Conservation (phyloP, 2,329 filamentous ascomycete species). For the Penicillium verrucosum region DNA sequence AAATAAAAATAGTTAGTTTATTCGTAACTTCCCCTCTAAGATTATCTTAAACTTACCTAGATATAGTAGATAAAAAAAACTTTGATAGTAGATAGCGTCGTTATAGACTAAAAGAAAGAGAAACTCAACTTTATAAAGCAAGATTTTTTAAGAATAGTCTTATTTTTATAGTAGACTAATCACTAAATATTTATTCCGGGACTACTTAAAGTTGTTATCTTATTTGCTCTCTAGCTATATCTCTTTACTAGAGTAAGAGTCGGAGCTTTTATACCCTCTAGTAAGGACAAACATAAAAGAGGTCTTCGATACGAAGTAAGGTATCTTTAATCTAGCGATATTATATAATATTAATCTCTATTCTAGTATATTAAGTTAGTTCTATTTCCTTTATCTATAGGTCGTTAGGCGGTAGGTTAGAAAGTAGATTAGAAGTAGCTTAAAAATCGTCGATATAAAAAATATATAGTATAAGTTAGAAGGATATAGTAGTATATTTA, state of each 20-base stretch:
- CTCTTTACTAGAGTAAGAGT: conserved; percentile 6
- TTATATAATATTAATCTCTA: neutral
- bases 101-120: no score
- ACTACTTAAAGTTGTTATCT: neutral
- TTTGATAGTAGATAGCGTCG: no score
- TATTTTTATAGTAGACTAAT: no score
- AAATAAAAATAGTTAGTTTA: no score
- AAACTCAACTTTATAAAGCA: no score
- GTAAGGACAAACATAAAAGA: neutral
- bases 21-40: no score
- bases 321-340: neutral
- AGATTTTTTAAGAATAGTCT: no score
- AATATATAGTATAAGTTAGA: conserved; percentile 1
- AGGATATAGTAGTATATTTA: neutral
- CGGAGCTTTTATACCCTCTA: conserved; percentile 3
- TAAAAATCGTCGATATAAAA: neutral
- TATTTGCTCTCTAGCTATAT: conserved; percentile 1
- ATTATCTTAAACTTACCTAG: no score
- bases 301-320: conserved; percentile 2
- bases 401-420: neutral
- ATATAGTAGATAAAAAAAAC: no score
- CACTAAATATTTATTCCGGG: neutral
- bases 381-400: neutral
- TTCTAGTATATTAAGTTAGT: conserved; percentile 3
- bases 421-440: neutral